Evolutionary conservation across 306 rosid genomes (phyloP).

Genomic region (Cicer yamashitae): DNA sequence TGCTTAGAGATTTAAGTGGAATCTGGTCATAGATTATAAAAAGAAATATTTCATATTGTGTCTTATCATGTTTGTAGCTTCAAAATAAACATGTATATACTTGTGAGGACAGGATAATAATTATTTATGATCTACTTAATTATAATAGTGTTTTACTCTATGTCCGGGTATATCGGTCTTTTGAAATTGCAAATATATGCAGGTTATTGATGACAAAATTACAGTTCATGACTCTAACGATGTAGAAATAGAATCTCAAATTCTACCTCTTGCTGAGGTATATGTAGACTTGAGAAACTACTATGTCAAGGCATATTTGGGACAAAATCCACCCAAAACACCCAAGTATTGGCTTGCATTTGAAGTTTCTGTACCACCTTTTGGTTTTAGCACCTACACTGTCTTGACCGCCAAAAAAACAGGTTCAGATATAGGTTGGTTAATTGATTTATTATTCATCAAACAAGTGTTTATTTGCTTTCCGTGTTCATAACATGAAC

Average conservation of each 20-base stretch:
- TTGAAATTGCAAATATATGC: constrained; percentile 42
- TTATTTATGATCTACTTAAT: constrained; percentile 28
- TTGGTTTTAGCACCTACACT: constrained; percentile 83
- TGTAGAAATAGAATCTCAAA: constrained; percentile 73
- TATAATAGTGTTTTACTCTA: constrained; percentile 6
- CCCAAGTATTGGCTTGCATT: constrained; percentile 87
- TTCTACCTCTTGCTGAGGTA: constrained; percentile 63
- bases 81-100: neutral
- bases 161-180: constrained; percentile 22
- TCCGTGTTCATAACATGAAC: constrained; percentile 30
- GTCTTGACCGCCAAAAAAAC: constrained; percentile 57
- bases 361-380: constrained; percentile 77
- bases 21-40: neutral
- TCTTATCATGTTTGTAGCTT: constrained; percentile 25
- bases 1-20: neutral
- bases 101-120: neutral
- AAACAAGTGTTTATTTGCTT: constrained; percentile 28
- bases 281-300: constrained; percentile 57
- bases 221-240: constrained; percentile 69
- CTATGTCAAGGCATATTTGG: constrained; percentile 71
- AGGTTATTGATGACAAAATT: constrained; percentile 63
- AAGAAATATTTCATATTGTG: neutral
- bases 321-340: constrained; percentile 55
- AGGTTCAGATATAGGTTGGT: constrained; percentile 44
- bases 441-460: constrained; percentile 36